Percentiles rank a stretch among this genome's conserved stretches.
phyloP scores from a whole-genome alignment of 208 protist species.

The Phytomonas sp. region DNA sequence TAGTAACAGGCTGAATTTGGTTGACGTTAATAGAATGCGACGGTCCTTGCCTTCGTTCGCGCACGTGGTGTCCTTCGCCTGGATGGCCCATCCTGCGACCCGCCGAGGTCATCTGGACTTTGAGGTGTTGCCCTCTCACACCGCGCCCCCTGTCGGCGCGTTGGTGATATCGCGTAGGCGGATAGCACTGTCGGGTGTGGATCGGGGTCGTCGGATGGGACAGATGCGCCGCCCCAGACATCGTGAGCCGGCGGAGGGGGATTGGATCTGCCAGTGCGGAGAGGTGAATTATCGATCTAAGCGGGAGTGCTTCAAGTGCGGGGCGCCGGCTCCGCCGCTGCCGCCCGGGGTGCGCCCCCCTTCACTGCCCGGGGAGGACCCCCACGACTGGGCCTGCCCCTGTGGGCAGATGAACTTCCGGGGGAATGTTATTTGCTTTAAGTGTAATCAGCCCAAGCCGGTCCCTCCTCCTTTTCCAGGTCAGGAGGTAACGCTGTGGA shows the following conservation, averaged over 20 bases:
- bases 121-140: constrained; percentile 4
- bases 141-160: not conserved
- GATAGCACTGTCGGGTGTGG: not conserved
- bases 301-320: constrained; percentile 89
- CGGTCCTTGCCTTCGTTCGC: not conserved
- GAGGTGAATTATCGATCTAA: constrained; percentile 81
- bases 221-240: constrained; percentile 23
- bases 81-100: not conserved
- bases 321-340: constrained; percentile 77
- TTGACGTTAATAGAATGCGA: not conserved
- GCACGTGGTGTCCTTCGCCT: not conserved
- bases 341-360: constrained; percentile 76
- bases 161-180: not conserved
- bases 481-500: constrained; percentile 78
- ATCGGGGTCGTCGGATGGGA: constrained; percentile 39
- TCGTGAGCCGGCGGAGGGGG: constrained; percentile 66
- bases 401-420: constrained; percentile 89
- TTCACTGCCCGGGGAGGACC: constrained; percentile 79
- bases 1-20: not conserved
- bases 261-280: constrained; percentile 86
- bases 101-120: not conserved
- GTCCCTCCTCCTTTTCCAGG: constrained; percentile 63
- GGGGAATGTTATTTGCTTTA: constrained; percentile 73
- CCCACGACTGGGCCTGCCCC: constrained; percentile 87
- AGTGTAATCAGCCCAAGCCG: constrained; percentile 82